Evolutionary conservation across 345 rosid genomes (phyloP).

Genomic region (Punica granatum): DNA sequence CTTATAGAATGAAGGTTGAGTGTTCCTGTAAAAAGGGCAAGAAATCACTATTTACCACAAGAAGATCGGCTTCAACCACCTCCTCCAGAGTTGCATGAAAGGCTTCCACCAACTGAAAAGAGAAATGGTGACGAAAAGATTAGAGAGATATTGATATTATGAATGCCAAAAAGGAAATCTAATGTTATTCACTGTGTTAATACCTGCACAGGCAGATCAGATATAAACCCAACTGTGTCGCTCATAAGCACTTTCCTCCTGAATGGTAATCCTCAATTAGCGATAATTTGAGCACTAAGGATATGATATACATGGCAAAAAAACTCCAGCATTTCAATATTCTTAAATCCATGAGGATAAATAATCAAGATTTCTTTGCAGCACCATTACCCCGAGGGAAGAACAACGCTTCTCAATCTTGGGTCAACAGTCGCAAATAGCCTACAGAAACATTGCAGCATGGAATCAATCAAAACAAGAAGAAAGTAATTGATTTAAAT

Average conservation of each 20-base stretch:
- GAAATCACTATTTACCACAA: constrained; percentile 44
- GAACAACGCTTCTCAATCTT: constrained; percentile 52
- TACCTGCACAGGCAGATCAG: constrained; percentile 94
- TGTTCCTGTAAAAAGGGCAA: background rate
- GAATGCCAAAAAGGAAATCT: background rate
- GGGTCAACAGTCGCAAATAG: constrained; percentile 87
- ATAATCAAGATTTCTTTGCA: background rate
- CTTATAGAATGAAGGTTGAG: background rate
- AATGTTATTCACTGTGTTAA: background rate
- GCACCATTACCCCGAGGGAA: constrained; percentile 65
- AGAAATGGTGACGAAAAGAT: background rate
- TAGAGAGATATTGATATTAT: background rate
- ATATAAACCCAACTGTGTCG: constrained; percentile 96
- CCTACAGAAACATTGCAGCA: constrained; percentile 27
- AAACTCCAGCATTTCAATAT: background rate
- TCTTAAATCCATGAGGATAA: background rate
- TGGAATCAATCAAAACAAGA: constrained; percentile 6
- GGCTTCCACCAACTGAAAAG: constrained; percentile 74
- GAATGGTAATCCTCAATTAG: constrained; percentile 15
- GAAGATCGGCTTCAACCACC: constrained; percentile 88
- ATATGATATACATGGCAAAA: background rate
- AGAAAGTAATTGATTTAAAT: constrained; percentile 1
- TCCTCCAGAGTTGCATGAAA: constrained; percentile 94
- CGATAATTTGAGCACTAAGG: background rate
- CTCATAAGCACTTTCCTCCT: constrained; percentile 83